Evolutionary conservation across 768 basidiomycete genomes (phyloP).

Genomic region (Mycena latifolia): DNA sequence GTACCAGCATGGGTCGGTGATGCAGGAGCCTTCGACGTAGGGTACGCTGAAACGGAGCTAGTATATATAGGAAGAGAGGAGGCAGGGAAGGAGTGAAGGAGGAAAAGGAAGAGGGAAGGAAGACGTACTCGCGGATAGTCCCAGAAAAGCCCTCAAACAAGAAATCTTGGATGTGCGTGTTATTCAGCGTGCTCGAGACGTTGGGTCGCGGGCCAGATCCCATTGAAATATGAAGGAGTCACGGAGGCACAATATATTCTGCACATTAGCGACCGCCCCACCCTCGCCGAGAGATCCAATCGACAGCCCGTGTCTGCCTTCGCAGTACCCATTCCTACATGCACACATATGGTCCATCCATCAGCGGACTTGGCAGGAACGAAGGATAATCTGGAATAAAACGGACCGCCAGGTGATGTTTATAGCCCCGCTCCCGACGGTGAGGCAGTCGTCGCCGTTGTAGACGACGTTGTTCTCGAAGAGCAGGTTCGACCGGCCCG

Average conservation of each 20-base stretch:
- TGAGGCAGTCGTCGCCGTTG: slow-evolving; percentile 75
- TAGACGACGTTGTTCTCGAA: slow-evolving; percentile 70
- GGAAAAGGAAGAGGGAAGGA: too few relatives aligned
- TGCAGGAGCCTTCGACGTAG: slow-evolving; percentile 70
- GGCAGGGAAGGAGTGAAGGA: too few relatives aligned
- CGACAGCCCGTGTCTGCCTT: slow-evolving; percentile 70
- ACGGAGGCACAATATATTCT: slow-evolving; percentile 65
- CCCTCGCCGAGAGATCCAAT: slow-evolving; percentile 64
- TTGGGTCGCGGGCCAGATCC: slow-evolving; percentile 59
- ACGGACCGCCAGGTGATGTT: slow-evolving; percentile 67
- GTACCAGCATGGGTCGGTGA: slow-evolving; percentile 75
- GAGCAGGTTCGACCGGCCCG: slow-evolving; percentile 66
- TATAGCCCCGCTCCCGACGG: slow-evolving; percentile 67
- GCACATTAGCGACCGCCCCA: slow-evolving; percentile 65
- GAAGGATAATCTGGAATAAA: too few relatives aligned
- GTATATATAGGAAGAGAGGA: too few relatives aligned
- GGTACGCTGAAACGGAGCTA: slow-evolving; percentile 47
- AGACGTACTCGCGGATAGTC: slow-evolving; percentile 61
- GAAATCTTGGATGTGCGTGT: slow-evolving; percentile 69
- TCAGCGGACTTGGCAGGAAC: too few relatives aligned
- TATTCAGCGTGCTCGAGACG: slow-evolving; percentile 55
- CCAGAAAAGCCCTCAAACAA: slow-evolving; percentile 67
- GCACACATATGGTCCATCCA: too few relatives aligned
- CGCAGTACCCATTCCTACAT: slow-evolving; percentile 62
- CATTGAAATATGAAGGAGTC: too few relatives aligned